Base-by-base conservation (phyloP, 306 rosid species). In the Delonix regia region DNA sequence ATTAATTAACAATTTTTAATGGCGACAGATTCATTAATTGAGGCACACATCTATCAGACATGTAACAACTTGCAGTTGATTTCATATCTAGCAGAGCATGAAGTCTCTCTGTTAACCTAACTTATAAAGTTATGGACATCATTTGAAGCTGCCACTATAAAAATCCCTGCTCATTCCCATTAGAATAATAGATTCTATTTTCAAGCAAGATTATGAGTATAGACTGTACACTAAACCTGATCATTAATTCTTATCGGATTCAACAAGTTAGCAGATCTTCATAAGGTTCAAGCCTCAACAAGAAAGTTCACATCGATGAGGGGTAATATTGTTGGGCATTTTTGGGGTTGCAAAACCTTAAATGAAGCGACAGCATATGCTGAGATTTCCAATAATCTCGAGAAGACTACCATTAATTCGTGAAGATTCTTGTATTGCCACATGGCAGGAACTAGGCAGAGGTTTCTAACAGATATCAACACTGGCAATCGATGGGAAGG, bases 91-190 rank as follows among this genome's bases (percentile, higher is more conserved):
- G 15, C 41, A 79, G n/a, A 48, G 69, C 56, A 24, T 21, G 13
- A 62, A 49, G 51, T 34, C 60, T 9, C 6, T 59, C 39, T 38
- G 56, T 59, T 2, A 12, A 21, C 47, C 18, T 11, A 56, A 44
- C 67, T 5, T 12, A 53, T 41, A 10, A 28, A 36, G 47, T 9
- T 30, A 18, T 24, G 21, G 30, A 45, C 28, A 42, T 59, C 18
- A 59, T 42, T 25, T 9, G 28, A 13, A 59, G 69, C 45, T 27
- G 38, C 27, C 19, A 69, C 60, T 69, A 4, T n/a, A 13, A 62
- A 80, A 42, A 36, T 30, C 74, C 68, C 67, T 36, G 51, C 73
- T 49, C 11, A 19, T 67, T 67, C 51, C 67, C 10, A 18, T 64
- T 3, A 63, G 75, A 76, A 48, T 10, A 3, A 18, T 25, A 25